phyloP scores from a whole-genome alignment of 495 filamentous ascomycete genomes.

The Talaromyces proteolyticus region DNA sequence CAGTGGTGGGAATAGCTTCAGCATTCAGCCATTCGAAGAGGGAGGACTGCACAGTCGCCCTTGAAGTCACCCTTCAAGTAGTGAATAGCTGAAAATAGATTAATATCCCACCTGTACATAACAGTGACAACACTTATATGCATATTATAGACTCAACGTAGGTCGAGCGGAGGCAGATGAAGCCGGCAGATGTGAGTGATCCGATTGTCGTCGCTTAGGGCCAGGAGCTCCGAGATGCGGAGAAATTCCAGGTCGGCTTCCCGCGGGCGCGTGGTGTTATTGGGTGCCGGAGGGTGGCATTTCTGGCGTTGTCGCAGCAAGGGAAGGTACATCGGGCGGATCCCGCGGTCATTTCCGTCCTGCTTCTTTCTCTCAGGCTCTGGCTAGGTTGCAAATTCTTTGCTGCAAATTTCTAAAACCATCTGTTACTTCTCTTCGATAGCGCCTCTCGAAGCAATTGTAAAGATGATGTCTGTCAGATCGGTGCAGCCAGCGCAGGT shows the following conservation, averaged over 20 bases:
- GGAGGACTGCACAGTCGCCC: no score
- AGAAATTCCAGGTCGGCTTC: slow-evolving; percentile 13
- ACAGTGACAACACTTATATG: no score
- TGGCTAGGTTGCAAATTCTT: no score
- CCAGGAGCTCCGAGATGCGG: not conserved
- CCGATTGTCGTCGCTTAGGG: not conserved
- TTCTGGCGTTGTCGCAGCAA: not conserved
- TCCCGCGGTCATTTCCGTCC: slow-evolving; percentile 6
- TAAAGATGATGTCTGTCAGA: slow-evolving; percentile 25
- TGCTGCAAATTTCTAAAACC: slow-evolving; percentile 1
- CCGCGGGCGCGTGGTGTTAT: slow-evolving; percentile 15
- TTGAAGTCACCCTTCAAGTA: no score
- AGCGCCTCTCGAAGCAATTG: not conserved
- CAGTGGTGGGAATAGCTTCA: slow-evolving; percentile 46
- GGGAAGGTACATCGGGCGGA: slow-evolving; percentile 1
- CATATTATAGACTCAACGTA: no score
- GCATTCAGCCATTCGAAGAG: no score
- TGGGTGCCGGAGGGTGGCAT: slow-evolving; percentile 4
- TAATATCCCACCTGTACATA: no score
- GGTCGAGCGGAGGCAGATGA: no score
- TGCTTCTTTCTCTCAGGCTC: slow-evolving; percentile 7
- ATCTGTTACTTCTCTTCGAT: slow-evolving; percentile 4
- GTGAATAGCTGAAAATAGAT: no score
- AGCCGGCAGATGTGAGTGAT: not conserved
- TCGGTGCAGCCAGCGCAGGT: slow-evolving; percentile 29